Evolutionary conservation across 176 grass and related monocot genomes (phyloP), one percentile per base, ranked within the genome.

Genomic region (Cenchrus fungigraminus): DNA sequence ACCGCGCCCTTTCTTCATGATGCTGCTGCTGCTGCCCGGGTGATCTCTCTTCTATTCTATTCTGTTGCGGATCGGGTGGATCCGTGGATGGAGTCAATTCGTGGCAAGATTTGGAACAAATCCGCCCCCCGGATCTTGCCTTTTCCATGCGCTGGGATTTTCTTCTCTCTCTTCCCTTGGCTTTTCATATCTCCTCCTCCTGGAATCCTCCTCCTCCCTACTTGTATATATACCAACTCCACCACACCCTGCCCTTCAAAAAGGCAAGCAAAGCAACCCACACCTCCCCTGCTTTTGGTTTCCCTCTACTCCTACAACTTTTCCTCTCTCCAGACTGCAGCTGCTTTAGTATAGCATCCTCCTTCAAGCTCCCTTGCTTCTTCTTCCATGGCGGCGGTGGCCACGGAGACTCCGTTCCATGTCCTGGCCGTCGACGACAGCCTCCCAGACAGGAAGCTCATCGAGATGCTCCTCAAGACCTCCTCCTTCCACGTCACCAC

Each of bases 401-500:
- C 72, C 2, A 43, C 88, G 65, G 86, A 91, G 62, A 20, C 80
- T 4, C 90, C 60, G 4, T 97, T 97, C 88, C 95, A 97, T 85
- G 88, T 97, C 19, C 69, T 97, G 70, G 95, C 95, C 0, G 95
- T 97, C 74, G 95, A 97, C 77, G 95, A 97, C 54, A 97, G 92
- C 46, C 76, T 92, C 79, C 88, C 73, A 9, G 95, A 97, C 49
- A 97, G 95, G 85, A 97, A 92, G 85, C 83, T 97, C 73, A 97
- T 97, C 12, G 92, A 97, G 83, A 91, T 92, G 50, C 92, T 97
- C 32, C 92, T 97, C 74, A 92, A 91, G 89, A 97, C 95, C 44
- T 97, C 95, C 43, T 97, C 92, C 20, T 97, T 91, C 81, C 95
- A 97, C 75, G 95, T 97, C 17, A 97, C 95, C 65, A 91, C 90